A percentile compares a stretch with the other conserved stretches of the same genome.
Evolutionary conservation across 2,329 filamentous ascomycete genomes (phyloP).

Genomic region (Coniella lustricola): DNA sequence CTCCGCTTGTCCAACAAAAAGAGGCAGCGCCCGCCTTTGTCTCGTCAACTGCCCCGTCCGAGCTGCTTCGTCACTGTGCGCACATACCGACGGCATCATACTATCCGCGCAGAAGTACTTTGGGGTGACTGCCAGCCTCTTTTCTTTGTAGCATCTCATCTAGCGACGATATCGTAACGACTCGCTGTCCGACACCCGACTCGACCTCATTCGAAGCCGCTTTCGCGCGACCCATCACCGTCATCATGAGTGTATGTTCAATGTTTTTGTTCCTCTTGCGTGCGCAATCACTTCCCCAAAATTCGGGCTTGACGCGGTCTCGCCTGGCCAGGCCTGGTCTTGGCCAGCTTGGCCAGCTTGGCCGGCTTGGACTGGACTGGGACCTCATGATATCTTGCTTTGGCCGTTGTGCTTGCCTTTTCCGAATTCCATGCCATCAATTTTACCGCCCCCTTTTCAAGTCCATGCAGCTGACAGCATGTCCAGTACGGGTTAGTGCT

Average conservation of each 20-base stretch:
- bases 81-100: too few relatives aligned
- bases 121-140: too few relatives aligned
- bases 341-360: background rate
- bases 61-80: too few relatives aligned
- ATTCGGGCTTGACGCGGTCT: background rate
- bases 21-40: too few relatives aligned
- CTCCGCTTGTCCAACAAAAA: too few relatives aligned
- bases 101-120: too few relatives aligned
- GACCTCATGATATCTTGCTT: background rate
- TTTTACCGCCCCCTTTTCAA: background rate
- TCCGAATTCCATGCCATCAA: background rate
- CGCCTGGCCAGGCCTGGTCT: background rate
- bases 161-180: too few relatives aligned
- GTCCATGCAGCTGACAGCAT: conserved; percentile 29
- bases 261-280: background rate
- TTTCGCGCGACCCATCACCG: too few relatives aligned
- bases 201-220: too few relatives aligned
- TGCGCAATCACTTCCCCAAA: background rate
- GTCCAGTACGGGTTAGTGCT: conserved; percentile 49
- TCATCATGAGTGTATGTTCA: conserved; percentile 1
- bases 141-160: too few relatives aligned
- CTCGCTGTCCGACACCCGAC: too few relatives aligned
- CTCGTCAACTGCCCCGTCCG: too few relatives aligned
- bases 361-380: background rate
- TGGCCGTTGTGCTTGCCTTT: background rate